A percentile compares a stretch with the other conserved stretches of the same genome.
These are phyloP conservation scores for Waitea zeae DNA, from an alignment of 1,284 basidiomycete species.

Conservation along the genomic window DNA sequence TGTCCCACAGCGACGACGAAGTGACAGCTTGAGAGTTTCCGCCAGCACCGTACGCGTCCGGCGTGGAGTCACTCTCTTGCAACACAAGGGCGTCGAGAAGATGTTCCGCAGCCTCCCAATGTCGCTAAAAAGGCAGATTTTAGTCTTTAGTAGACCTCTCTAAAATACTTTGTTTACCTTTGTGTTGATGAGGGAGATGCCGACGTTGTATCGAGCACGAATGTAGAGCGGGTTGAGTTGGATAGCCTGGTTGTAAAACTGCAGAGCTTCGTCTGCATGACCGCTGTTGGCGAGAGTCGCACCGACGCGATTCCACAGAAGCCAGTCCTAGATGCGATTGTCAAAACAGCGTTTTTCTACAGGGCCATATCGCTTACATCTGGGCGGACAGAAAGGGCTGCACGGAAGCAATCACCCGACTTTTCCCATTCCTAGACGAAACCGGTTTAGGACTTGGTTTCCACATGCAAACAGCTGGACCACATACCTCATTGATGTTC, in stretches of 20 bases:
- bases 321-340: conserved; percentile 90
- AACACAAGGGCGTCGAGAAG: conserved; percentile 75
- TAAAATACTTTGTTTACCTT: conserved; percentile 36
- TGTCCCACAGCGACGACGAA: conserved; percentile 69
- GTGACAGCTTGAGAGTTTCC: conserved; percentile 56
- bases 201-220: conserved; percentile 83
- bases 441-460: conserved; percentile 5
- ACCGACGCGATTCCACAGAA: conserved; percentile 90
- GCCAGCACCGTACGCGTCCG: conserved; percentile 25
- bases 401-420: conserved; percentile 87
- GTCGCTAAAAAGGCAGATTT: conserved; percentile 32
- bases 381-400: conserved; percentile 78
- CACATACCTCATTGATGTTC: conserved; percentile 70
- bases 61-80: conserved; percentile 64
- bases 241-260: conserved; percentile 83
- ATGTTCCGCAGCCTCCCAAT: conserved; percentile 71
- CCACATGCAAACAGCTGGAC: conserved; percentile 4
- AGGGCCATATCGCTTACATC: conserved; percentile 58
- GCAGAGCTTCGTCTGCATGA: conserved; percentile 64
- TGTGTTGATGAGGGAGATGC: conserved; percentile 81
- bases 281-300: conserved; percentile 94
- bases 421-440: conserved; percentile 64
- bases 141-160: background rate
- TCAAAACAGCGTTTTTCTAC: too few species aligned
- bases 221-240: conserved; percentile 89